Base-by-base conservation (phyloP, 2,329 filamentous ascomycete genomes). In the Aureobasidium sp. region DNA sequence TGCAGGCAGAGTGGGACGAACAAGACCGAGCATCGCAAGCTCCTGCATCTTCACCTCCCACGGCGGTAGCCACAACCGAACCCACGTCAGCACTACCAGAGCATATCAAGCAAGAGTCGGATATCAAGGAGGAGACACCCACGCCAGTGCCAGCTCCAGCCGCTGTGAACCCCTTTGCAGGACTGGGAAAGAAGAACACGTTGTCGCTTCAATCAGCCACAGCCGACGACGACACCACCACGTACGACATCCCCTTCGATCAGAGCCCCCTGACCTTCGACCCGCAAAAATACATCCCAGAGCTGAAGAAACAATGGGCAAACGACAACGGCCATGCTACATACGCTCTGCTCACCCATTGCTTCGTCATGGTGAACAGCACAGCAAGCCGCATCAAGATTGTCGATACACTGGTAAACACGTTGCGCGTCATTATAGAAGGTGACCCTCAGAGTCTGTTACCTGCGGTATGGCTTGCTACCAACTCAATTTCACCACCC, bases 311-410 rank as follows among this genome's bases (percentile, higher is more conserved):
- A 42, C 86, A 90, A 67, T 97, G 93, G 91, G 81, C 79, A 2
- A 72, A 77, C 1, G 86, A 93, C 59, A 86, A 85, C 8, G 89
- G 90, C 0, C 78, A 87, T 72, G 90, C 91, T 1, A 90, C 92
- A 0, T 99, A 99, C 71, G 89, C 91, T 3, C 79, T 99, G 8
- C 79, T 99, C 36, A 95, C 89, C 0, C 84, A 90, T 67, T 96
- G 91, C 67, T 99, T 99, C 71, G 83, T 96, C n/a, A 80, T 97
- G 29, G 85, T 96, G 52, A 96, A 91, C 70, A 84, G 84, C 62
- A 99, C 94, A 0, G 86, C 87, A 52, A 97, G 91, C 68, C 87
- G 94, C n/a, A 97, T 97, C 71, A 96, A 92, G 74, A 99, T 97
- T 65, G 91, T 97, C n/a, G 91, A 97, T 74, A 96, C 91, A 0